phyloP scores from a whole-genome alignment of 2,329 filamentous ascomycete genomes.

The Peltaster fructicola region DNA sequence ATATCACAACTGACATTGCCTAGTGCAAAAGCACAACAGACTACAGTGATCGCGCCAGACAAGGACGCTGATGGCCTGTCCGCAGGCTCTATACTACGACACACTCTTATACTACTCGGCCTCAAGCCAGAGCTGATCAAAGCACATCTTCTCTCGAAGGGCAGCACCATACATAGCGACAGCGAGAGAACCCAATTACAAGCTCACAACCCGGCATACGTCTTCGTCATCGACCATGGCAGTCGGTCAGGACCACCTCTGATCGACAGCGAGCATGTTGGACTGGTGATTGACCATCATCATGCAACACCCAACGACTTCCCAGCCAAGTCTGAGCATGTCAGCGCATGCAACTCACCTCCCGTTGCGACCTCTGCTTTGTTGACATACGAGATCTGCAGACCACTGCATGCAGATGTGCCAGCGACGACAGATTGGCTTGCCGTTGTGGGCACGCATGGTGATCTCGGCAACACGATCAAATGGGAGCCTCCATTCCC shows the following conservation, averaged over 20 bases:
- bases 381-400: conserved; percentile 47
- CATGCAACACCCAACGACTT: conserved; percentile 38
- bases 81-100: conserved; percentile 44
- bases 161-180: conserved; percentile 39
- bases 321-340: conserved; percentile 34
- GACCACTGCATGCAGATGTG: conserved; percentile 35
- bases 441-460: conserved; percentile 47
- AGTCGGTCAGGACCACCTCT: conserved; percentile 38
- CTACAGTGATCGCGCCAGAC: conserved; percentile 45
- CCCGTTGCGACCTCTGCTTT: conserved; percentile 48
- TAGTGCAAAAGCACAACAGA: conserved; percentile 34
- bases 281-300: conserved; percentile 50
- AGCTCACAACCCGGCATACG: conserved; percentile 32
- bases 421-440: conserved; percentile 38
- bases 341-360: conserved; percentile 45
- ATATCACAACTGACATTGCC: not conserved
- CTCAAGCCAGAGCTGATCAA: conserved; percentile 35
- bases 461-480: conserved; percentile 45
- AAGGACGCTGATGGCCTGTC: conserved; percentile 52
- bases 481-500: conserved; percentile 52
- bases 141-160: conserved; percentile 43
- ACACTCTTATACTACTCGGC: conserved; percentile 41
- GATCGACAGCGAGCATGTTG: conserved; percentile 31
- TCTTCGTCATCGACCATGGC: conserved; percentile 50
- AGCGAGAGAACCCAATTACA: conserved; percentile 35